Evolutionary conservation across 768 basidiomycete species (phyloP), one percentile per base, ranked within the genome.

Genomic region (Russula griseocarnosa): DNA sequence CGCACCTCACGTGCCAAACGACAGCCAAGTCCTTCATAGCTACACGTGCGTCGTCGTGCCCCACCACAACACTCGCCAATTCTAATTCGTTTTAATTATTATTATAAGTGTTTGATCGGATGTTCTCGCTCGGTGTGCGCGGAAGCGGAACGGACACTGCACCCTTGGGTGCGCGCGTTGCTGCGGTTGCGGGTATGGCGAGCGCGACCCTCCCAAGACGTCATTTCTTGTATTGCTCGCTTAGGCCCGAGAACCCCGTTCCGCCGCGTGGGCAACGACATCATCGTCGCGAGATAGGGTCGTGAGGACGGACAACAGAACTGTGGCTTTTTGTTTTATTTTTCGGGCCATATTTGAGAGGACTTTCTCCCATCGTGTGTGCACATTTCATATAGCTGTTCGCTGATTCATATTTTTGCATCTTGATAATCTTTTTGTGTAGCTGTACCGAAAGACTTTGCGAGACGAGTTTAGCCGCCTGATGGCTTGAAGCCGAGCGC

Each of bases 11-110:
- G 20, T 98, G 94, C 74, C 94, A 97, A 72, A 86, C 84, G 10
- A 89, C 88, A 55, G 94, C 94, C 6, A 94, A 92, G 70, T 86
- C 89, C 1, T 98, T 94, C 72, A 85, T 88, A 36, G 91, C 90
- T 9, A 91, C 90, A 32, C 77, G 94, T 94, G 70, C 63, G 86
- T 78, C 20, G 8, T 16, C 7, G 40, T 32, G 34, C 55, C 44
- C 60, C 24, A 61, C 30, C 30, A 3, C 30, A 2, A 28, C 28
- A 40, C 53, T 32, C 54, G 36, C 8, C 56, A 6, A 52, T 14
- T 14, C 3, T 5, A 13, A 5, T 14, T 24, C 3, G 0, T 22
- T 49, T 13, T 47, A 22, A 10, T 10, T 7, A 14, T 42, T 38
- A n/a, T 10, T 67, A 53, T 46, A 22, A 94, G 92, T 92, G 14